These are phyloP conservation scores for Eucalyptus polyanthemos DNA, from an alignment of 345 rosid genomes.

Conservation along the genomic window DNA sequence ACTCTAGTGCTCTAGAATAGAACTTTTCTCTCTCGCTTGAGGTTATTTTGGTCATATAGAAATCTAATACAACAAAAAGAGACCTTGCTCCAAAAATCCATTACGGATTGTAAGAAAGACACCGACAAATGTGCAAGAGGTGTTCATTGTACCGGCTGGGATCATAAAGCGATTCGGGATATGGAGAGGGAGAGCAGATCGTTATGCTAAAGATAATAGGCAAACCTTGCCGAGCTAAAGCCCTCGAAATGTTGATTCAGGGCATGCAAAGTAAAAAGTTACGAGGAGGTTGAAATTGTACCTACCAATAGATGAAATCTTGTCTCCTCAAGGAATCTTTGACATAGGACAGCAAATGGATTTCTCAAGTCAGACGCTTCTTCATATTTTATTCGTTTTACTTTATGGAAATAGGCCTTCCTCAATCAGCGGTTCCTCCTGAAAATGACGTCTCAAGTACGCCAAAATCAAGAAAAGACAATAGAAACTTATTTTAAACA, in stretches of 20 bases:
- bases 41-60: not conserved
- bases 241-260: not conserved
- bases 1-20: not conserved
- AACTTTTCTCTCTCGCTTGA: not conserved
- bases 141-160: not conserved
- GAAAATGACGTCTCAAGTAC: not conserved
- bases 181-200: not conserved
- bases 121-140: not conserved
- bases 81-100: not conserved
- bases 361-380: not conserved
- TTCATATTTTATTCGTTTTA: not conserved
- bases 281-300: not conserved
- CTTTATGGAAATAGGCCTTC: not conserved
- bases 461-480: not conserved
- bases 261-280: not conserved
- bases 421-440: not conserved
- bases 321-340: not conserved
- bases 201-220: not conserved
- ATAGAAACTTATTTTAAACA: not conserved
- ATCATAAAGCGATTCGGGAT: not conserved
- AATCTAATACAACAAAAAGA: not conserved
- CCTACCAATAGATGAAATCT: not conserved
- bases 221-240: not conserved
- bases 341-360: not conserved
- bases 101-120: not conserved